Evolutionary conservation across 2,329 filamentous ascomycete species (phyloP), one percentile per base, ranked within the genome.

Genomic region (Fusarium torreyae): DNA sequence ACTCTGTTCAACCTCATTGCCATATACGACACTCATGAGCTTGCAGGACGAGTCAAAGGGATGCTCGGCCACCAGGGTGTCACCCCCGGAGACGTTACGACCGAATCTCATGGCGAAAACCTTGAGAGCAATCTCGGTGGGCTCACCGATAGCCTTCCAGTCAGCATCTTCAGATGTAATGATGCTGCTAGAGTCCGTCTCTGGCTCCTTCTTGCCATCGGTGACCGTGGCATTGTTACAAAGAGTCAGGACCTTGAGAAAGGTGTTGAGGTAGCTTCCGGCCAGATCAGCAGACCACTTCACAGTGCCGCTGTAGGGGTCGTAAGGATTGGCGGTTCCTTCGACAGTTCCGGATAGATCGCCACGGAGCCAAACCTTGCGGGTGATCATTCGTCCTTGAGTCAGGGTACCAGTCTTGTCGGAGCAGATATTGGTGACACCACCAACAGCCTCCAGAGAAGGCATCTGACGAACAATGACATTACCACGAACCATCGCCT

Each of bases 1-100:
- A 13, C 77, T 75, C 13, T 76, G 74, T 24, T 79, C 79, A 17
- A 77, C 18, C 3, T 75, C 76, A 43, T 72, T 77, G 9, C 77
- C 77, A 43, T 91, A 92, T 28, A 92, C 85, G 49, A 93, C 90
- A 38, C 89, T 91, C 91, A 93, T 93, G 61, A 90, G 86, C 81
- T 93, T 93, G 78, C 91, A 87, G 38, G 88, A 87, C 1, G 90
- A 92, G 76, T 93, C 91, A 73, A 93, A 93, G 3, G 91, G 90
- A 55, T 90, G 90, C 72, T 93, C 91, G 2, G 88, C 86, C 11
- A 91, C 72, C 44, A 90, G 79, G 39, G 79, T 77, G 57, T 84
- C 83, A 24, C 76, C 71, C n/a, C 78, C 78, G 22, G 77, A 75
- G 74, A 85, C 85, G 52, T 81, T 83, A 62, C 85, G 84, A 31